phyloP scores from a whole-genome alignment of 2,329 filamentous ascomycete genomes.

The Cladosporium halotolerans region DNA sequence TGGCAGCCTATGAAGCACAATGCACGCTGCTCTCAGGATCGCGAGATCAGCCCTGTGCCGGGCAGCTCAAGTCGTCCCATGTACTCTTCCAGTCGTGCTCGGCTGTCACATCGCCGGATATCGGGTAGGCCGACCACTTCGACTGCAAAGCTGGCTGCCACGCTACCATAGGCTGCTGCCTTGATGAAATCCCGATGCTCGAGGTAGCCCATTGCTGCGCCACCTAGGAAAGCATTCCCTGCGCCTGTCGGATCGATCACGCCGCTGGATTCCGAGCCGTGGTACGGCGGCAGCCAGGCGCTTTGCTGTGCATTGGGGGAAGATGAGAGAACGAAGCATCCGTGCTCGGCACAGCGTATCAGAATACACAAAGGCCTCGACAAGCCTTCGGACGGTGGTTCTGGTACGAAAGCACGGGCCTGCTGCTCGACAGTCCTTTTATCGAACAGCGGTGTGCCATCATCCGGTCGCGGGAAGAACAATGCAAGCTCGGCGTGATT shows the following conservation, averaged over 20 bases:
- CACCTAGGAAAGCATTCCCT: constrained; percentile 27
- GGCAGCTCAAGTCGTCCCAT: background rate
- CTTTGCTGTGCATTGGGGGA: background rate
- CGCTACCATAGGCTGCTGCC: constrained; percentile 22
- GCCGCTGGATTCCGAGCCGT: constrained; percentile 12
- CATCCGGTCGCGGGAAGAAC: constrained; percentile 15
- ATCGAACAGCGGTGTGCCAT: constrained; percentile 11
- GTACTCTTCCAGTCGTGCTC: background rate
- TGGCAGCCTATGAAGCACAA: no score
- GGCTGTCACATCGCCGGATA: background rate
- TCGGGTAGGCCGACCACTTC: constrained; percentile 22
- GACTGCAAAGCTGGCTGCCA: constrained; percentile 25
- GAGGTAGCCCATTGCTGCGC: constrained; percentile 22
- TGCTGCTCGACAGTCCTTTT: constrained; percentile 15
- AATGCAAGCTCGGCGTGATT: constrained; percentile 24
- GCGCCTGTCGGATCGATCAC: constrained; percentile 25
- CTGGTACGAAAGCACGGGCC: constrained; percentile 17
- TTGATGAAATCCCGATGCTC: constrained; percentile 16
- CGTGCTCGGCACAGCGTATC: constrained; percentile 20
- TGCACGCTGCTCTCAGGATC: no score
- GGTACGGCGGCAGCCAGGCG: constrained; percentile 22
- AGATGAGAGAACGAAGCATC: constrained; percentile 19
- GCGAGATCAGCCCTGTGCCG: no score
- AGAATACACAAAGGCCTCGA: constrained; percentile 16
- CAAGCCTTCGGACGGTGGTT: constrained; percentile 10